These are phyloP conservation scores for Saccharomyces hybrid DNA, from an alignment of 1,139 yeast genomes.

Conservation along the genomic window DNA sequence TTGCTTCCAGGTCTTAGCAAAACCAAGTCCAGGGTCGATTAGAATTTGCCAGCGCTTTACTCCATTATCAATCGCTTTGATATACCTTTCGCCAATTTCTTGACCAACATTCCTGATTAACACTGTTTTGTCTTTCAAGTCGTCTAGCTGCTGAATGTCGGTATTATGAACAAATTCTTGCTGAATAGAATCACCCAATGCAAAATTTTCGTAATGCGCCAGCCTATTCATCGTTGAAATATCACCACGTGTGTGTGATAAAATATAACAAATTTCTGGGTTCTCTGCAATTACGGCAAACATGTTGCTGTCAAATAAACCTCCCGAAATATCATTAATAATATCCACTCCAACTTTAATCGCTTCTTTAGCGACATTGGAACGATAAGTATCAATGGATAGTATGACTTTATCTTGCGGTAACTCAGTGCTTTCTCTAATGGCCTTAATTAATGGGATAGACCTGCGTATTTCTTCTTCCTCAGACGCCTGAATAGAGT, in stretches of 20 bases:
- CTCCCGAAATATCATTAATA: slow-evolving; percentile 87
- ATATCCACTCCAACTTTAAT: slow-evolving; percentile 79
- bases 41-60: slow-evolving; percentile 85
- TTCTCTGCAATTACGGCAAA: slow-evolving; percentile 58
- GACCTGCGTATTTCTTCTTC: slow-evolving; percentile 60
- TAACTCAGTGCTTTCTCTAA: slow-evolving; percentile 42
- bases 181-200: slow-evolving; percentile 37
- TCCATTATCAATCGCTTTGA: slow-evolving; percentile 54
- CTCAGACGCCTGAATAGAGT: slow-evolving; percentile 51
- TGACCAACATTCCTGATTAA: slow-evolving; percentile 44
- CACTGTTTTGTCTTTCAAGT: slow-evolving; percentile 8
- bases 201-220: slow-evolving; percentile 43
- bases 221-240: slow-evolving; percentile 64
- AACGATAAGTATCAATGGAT: slow-evolving; percentile 80
- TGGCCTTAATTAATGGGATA: slow-evolving; percentile 57
- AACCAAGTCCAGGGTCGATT: slow-evolving; percentile 92
- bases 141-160: background rate
- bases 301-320: slow-evolving; percentile 51
- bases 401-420: slow-evolving; percentile 41
- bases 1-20: slow-evolving; percentile 69
- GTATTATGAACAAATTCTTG: slow-evolving; percentile 32
- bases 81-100: slow-evolving; percentile 55
- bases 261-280: slow-evolving; percentile 63
- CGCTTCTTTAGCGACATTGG: slow-evolving; percentile 64
- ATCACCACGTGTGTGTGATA: slow-evolving; percentile 82